Evolutionary conservation across 169 alveolate species (phyloP), one percentile per base, ranked within the genome.

Genomic region (Plasmodium chabaudi): DNA sequence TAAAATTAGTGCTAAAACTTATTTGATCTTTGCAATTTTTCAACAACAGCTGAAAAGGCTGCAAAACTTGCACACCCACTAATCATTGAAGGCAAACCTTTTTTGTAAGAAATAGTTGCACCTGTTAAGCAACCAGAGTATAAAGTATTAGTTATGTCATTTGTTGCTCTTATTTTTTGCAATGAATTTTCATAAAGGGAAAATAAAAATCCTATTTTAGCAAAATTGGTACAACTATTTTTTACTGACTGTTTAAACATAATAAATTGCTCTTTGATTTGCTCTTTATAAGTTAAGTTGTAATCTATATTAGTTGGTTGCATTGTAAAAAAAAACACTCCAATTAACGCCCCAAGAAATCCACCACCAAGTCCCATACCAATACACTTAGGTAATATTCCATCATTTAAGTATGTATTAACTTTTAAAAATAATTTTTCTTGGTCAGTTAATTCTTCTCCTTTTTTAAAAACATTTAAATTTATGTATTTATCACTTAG

Each of bases 81-180:
- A 27, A 88, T 57, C 90, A 88, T 88, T 15, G 93, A 92, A 56
- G 93, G 88, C 15, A 91, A 75, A 49, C 95, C 95, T 74, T 94
- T 94, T 88, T 63, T 87, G 77, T 88, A 79, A 27, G 95, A 90
- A 46, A 93, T 87, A 17, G 91, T 67, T 56, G 95, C 95, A 39
- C 95, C 95, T 23, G 95, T 88, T 74, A 93, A 25, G 72, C 95
- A 93, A 19, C 95, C 95, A 9, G 94, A 92, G 71, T 93, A 93
- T 84, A 93, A 55, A 13, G 94, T 92, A 68, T 90, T 90, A 13
- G 92, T 92, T 42, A 93, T 49, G 74, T 93, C 95, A 53, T 90
- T 92, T 51, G 93, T 63, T 25, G 89, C 92, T 72, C 92, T 87
- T 39, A 94, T 94, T 64, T 94, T 82, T 55, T 57, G 88, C 72